Evolutionary conservation across 2,329 filamentous ascomycete species (phyloP).

Genomic region (Huntiella bhutanensis): DNA sequence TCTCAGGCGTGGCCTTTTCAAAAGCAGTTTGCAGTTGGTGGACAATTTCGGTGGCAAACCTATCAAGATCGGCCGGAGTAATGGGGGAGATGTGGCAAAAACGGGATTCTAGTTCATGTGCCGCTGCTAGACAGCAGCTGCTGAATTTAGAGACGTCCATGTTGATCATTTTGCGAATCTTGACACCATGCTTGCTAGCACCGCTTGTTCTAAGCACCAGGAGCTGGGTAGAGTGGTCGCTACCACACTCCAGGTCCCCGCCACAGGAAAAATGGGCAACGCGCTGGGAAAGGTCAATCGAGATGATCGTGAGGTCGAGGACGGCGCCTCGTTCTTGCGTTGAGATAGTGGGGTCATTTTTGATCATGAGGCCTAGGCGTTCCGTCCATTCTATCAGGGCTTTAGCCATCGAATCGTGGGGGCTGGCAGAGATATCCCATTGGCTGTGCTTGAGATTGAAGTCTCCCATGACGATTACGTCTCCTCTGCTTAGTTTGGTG

Average conservation of each 20-base stretch:
- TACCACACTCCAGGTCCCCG: constrained; percentile 2
- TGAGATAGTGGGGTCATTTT: not conserved
- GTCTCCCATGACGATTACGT: not conserved
- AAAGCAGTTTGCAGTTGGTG: too few species aligned
- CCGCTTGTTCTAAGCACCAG: too few species aligned
- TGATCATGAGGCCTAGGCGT: not conserved
- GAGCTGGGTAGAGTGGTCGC: not conserved
- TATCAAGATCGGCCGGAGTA: too few species aligned
- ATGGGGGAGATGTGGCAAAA: too few species aligned
- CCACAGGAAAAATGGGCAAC: not conserved
- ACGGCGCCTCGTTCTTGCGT: not conserved
- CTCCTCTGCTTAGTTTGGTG: not conserved
- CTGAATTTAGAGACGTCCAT: too few species aligned
- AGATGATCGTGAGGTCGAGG: not conserved
- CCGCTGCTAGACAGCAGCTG: too few species aligned
- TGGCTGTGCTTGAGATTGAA: not conserved
- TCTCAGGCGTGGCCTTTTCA: too few species aligned
- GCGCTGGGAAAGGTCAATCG: not conserved
- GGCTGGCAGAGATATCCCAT: not conserved
- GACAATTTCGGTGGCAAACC: too few species aligned
- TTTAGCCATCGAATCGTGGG: not conserved
- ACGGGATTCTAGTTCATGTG: too few species aligned
- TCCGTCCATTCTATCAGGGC: not conserved
- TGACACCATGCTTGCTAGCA: too few species aligned
- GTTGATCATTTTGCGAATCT: too few species aligned